phyloP scores from a whole-genome alignment of 345 rosid genomes.

The Kernera saxatilis region DNA sequence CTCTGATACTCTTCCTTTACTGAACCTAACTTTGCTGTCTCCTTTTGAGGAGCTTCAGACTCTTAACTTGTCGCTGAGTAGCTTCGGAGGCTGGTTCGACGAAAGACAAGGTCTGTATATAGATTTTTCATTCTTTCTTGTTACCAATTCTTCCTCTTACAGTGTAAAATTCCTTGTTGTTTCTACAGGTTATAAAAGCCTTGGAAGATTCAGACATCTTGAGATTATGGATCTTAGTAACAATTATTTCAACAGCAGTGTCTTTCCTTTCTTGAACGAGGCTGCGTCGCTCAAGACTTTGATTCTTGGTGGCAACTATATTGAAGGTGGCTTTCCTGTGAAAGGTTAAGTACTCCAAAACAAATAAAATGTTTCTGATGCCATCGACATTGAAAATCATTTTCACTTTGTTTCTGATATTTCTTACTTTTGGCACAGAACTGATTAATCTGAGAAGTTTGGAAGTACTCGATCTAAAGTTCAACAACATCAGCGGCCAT shows the following conservation, averaged over 20 bases:
- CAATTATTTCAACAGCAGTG: neutral
- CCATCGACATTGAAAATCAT: neutral
- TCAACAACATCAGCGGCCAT: neutral
- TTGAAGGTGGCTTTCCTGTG: neutral
- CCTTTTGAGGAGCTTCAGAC: conserved; percentile 7
- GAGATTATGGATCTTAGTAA: neutral
- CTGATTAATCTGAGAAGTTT: conserved; percentile 1
- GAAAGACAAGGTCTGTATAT: neutral
- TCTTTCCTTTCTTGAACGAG: neutral
- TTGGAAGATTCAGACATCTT: neutral
- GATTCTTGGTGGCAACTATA: neutral
- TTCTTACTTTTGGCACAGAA: neutral
- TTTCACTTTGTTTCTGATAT: conserved; percentile 1
- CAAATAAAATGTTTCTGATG: neutral
- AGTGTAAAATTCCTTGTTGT: neutral
- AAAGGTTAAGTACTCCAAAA: neutral
- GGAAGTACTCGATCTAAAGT: conserved; percentile 10
- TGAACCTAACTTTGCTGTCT: conserved; percentile 2
- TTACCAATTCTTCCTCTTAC: neutral
- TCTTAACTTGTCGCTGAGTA: neutral
- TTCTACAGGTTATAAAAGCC: neutral
- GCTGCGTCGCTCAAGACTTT: conserved; percentile 1
- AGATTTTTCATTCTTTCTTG: neutral
- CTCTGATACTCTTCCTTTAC: neutral
- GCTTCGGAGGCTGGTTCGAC: neutral